These are phyloP conservation scores for Aspergillus persii DNA, from an alignment of 2,329 filamentous ascomycete genomes.

Conservation along the genomic window DNA sequence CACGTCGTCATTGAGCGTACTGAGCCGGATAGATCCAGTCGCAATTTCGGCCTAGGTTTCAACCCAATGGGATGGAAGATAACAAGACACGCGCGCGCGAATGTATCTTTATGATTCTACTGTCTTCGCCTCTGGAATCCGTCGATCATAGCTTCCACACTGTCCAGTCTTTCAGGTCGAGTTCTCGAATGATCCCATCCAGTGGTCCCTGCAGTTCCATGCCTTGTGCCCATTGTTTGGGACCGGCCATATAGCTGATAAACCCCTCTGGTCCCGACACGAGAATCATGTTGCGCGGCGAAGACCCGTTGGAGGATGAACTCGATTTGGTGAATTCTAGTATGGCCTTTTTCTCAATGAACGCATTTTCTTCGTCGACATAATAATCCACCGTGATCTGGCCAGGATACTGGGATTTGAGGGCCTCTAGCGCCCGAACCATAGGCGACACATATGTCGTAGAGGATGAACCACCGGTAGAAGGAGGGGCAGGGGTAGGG, in stretches of 20 bases:
- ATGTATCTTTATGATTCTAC: neutral
- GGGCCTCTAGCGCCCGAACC: slow-evolving; percentile 59
- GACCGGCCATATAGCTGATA: slow-evolving; percentile 73
- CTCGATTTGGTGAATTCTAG: slow-evolving; percentile 28
- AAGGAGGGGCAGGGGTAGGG: neutral
- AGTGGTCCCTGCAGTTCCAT: slow-evolving; percentile 72
- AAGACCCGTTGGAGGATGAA: slow-evolving; percentile 22
- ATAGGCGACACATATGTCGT: slow-evolving; percentile 36
- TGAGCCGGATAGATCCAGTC: too few species aligned
- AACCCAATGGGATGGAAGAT: neutral
- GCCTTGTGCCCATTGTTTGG: slow-evolving; percentile 72
- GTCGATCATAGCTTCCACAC: slow-evolving; percentile 56
- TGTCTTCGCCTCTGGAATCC: neutral
- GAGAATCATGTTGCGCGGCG: slow-evolving; percentile 59
- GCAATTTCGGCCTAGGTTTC: too few species aligned
- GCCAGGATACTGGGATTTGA: slow-evolving; percentile 59
- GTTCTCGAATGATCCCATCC: slow-evolving; percentile 62
- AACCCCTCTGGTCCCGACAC: slow-evolving; percentile 92
- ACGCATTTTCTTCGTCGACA: slow-evolving; percentile 74
- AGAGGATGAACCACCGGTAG: slow-evolving; percentile 12
- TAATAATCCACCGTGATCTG: slow-evolving; percentile 69
- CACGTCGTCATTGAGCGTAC: too few species aligned
- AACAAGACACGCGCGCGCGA: neutral
- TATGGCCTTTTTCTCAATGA: slow-evolving; percentile 59
- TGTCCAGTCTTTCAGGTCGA: slow-evolving; percentile 58